Base-by-base conservation (phyloP, 2,329 filamentous ascomycete species). In the Podosphaera xanthii region DNA sequence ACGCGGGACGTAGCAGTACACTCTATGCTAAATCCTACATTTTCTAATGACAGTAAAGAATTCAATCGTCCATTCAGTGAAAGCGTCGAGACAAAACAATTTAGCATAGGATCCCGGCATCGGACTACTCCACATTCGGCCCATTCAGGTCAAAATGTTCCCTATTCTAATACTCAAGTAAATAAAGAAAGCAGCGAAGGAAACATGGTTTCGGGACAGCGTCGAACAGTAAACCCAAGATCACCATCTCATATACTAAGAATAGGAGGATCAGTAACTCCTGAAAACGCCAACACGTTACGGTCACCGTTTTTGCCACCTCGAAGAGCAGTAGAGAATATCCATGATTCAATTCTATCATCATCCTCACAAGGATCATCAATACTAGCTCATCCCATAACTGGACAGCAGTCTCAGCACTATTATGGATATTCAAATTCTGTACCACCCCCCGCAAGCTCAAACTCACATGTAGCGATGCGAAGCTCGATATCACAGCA, bases 251-350 rank as follows among this genome's bases (percentile, higher is more conserved):
- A 40, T 5, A 40, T 40, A 40, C 10, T 40, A 40, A 10, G 36
- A 6, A 5, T 10, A 40, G 36, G 36, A 40, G 36, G 6, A 40
- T 6, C 36, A 40, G 36, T 40, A 5, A 40, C 36, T 6, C 36
- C 36, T 10, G 36, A 40, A 40, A 40, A 10, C 36, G 10, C 10
- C 36, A 40, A 40, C 36, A 6, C 36, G 10, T 10, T 40, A 10
- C 5, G 36, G 10, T 72, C 73, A 3, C 75, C 76, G 1, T 77
- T 76, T 59, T 66, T 75, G 10, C 69, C 70, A 7, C 70, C 72
- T 6, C 69, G 70, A 59, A 69, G 74, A 48, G 66, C 70, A 5
- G 36, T 10, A 40, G 36, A 40, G 10, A 74, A 74, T 62, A 69
- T 69, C 22, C 69, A 70, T 8, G 76, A 77, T 42, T 68, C 71